Conservation (phyloP, 169 alveolate genomes). For the Cyclospora cayetanensis region DNA sequence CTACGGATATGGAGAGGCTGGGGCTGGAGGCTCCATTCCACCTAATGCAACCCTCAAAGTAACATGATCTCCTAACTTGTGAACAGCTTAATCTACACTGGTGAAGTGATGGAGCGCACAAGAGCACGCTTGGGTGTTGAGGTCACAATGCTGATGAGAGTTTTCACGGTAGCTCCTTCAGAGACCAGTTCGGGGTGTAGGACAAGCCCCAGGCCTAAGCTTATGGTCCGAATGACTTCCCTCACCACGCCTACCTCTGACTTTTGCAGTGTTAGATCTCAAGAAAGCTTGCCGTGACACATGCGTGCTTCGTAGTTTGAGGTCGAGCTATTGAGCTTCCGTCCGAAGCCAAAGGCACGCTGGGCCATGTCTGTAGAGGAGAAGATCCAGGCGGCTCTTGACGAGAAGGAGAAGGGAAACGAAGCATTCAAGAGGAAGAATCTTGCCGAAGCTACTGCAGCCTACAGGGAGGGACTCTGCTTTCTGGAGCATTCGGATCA, state of each 20-base stretch:
- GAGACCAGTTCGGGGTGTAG: too few species aligned
- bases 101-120: too few species aligned
- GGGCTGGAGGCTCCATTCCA: conserved; percentile 85
- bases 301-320: conserved; percentile 75
- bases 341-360: conserved; percentile 79
- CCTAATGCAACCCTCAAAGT: conserved; percentile 82
- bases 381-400: conserved; percentile 84
- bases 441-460: conserved; percentile 79
- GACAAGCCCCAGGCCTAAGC: too few species aligned
- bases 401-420: conserved; percentile 82
- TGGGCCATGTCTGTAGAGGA: conserved; percentile 84
- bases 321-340: conserved; percentile 81
- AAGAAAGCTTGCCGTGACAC: too few species aligned
- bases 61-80: not conserved
- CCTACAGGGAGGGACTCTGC: conserved; percentile 78
- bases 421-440: conserved; percentile 77
- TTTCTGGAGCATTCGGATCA: conserved; percentile 53
- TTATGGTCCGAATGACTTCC: too few species aligned
- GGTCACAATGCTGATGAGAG: too few species aligned
- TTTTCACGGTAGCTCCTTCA: too few species aligned
- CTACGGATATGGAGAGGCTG: conserved; percentile 87
- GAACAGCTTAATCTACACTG: too few species aligned
- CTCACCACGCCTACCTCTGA: too few species aligned
- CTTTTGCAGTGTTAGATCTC: too few species aligned
- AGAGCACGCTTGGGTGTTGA: too few species aligned